Conservation (phyloP, 1,139 yeast genomes). For the Suhomyces chickasaworum region DNA sequence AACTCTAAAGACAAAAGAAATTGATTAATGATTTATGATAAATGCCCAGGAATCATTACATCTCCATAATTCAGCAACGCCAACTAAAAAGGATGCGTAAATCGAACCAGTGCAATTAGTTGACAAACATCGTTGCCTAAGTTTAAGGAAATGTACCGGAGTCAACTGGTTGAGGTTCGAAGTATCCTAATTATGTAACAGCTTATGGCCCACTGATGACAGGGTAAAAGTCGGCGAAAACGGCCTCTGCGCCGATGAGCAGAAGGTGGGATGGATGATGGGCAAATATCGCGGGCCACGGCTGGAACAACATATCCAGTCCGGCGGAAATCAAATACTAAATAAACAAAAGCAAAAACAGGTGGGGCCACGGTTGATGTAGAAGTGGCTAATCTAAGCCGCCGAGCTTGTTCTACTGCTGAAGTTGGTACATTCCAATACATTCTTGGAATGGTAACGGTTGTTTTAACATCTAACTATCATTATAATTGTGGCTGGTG, state of each 20-base stretch:
- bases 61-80: constrained; percentile 2
- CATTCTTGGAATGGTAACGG: background rate
- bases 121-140: background rate
- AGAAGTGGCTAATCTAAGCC: background rate
- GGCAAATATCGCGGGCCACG: background rate
- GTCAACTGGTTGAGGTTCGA: no score
- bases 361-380: background rate
- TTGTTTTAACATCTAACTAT: background rate
- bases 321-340: background rate
- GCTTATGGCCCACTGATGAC: background rate
- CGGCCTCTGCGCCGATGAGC: background rate
- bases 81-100: no score
- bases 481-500: no score
- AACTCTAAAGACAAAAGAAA: constrained; percentile 6
- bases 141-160: no score
- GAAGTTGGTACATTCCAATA: background rate
- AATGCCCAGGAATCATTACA: background rate
- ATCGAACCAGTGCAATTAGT: no score
- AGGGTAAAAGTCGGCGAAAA: background rate
- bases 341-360: background rate
- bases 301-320: background rate
- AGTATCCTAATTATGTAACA: no score
- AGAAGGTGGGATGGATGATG: background rate
- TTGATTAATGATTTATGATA: background rate
- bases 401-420: background rate